phyloP scores from a whole-genome alignment of 2,329 filamentous ascomycete genomes.

The Hypoxylon sp. region DNA sequence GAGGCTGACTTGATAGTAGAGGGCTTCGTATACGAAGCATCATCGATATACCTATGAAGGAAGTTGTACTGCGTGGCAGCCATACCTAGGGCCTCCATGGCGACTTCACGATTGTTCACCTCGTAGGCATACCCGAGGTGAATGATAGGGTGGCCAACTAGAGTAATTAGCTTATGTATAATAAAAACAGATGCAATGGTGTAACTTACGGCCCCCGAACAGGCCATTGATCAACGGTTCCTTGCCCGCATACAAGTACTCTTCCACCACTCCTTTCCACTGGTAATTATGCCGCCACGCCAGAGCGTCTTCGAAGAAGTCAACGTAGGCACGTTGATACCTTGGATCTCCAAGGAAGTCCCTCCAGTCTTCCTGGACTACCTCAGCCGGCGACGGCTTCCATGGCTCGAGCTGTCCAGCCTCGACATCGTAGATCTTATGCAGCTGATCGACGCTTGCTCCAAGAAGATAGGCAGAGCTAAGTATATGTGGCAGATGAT shows the following conservation, averaged over 20 bases:
- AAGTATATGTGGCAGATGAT: conserved; percentile 84
- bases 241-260: conserved; percentile 78
- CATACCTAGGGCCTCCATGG: conserved; percentile 85
- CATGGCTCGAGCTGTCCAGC: conserved; percentile 78
- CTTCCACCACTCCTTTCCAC: conserved; percentile 79
- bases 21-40: conserved; percentile 73
- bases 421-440: conserved; percentile 82
- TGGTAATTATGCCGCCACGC: conserved; percentile 78
- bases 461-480: conserved; percentile 87
- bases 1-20: conserved; percentile 68
- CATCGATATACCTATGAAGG: conserved; percentile 74
- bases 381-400: conserved; percentile 84
- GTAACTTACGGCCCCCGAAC: conserved; percentile 75
- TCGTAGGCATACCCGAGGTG: conserved; percentile 96
- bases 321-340: conserved; percentile 90
- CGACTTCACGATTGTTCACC: conserved; percentile 82
- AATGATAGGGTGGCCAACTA: conserved; percentile 91
- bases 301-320: conserved; percentile 94
- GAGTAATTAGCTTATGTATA: conserved; percentile 41
- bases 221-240: conserved; percentile 83
- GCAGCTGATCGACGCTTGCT: conserved; percentile 75
- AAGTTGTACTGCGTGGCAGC: conserved; percentile 66
- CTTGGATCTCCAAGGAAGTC: conserved; percentile 80
- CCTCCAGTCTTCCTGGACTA: conserved; percentile 84
- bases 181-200: conserved; percentile 15